Evolutionary conservation across 2,329 filamentous ascomycete species (phyloP).

Genomic region (Tetracladium maxilliforme): DNA sequence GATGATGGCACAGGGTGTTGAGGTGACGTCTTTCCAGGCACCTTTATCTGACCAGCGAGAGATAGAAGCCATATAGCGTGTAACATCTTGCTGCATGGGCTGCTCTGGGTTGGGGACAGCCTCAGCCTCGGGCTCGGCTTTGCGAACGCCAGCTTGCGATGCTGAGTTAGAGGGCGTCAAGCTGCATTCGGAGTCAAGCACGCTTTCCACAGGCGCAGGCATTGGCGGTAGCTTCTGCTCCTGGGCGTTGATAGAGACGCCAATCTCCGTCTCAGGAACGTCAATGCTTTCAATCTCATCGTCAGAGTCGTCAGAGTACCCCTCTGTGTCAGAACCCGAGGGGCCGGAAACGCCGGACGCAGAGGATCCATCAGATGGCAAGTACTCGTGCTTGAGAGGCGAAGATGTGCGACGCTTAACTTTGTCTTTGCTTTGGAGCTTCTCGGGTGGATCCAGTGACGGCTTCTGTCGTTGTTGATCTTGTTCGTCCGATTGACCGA

Average conservation of each 20-base stretch:
- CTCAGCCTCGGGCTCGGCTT: too few species aligned
- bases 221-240: too few species aligned
- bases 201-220: too few species aligned
- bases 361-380: constrained; percentile 63
- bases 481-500: too few species aligned
- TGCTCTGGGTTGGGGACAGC: constrained; percentile 44
- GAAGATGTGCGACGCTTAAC: constrained; percentile 69
- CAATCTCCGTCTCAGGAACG: too few species aligned
- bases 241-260: too few species aligned
- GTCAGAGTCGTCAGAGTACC: constrained; percentile 24
- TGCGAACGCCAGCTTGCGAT: constrained; percentile 65
- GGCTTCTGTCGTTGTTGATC: too few species aligned
- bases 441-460: too few species aligned
- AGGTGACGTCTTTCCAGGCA: constrained; percentile 41
- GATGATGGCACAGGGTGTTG: constrained; percentile 35
- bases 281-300: constrained; percentile 29
- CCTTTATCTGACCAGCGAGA: constrained; percentile 49
- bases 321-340: too few species aligned
- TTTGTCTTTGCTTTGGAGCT: not conserved
- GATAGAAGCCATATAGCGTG: constrained; percentile 33
- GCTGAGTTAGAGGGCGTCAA: constrained; percentile 70
- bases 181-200: too few species aligned
- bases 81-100: constrained; percentile 24
- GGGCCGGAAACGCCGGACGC: constrained; percentile 41
- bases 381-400: constrained; percentile 92